Conservation (phyloP, 2,329 filamentous ascomycete species). For the Rhynchosporium secalis region DNA sequence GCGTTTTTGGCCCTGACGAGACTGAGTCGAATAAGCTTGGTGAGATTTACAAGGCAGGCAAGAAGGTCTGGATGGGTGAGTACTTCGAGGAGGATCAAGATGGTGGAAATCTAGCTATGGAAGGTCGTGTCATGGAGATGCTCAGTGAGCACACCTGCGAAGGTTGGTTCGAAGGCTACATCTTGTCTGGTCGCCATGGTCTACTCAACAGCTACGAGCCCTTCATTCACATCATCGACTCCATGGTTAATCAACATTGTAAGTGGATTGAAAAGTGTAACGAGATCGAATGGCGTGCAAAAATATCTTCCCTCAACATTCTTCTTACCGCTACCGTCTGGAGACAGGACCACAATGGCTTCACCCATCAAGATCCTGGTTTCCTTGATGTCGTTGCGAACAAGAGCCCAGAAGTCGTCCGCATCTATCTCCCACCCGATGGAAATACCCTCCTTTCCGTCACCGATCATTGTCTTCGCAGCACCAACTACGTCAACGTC, state of each 20-base stretch:
- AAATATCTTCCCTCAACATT: constrained; percentile 75
- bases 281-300: constrained; percentile 76
- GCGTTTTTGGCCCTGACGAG: constrained; percentile 77
- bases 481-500: constrained; percentile 78
- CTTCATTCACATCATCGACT: constrained; percentile 81
- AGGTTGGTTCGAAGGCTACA: constrained; percentile 78
- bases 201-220: constrained; percentile 80
- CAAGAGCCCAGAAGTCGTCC: constrained; percentile 76
- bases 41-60: constrained; percentile 69
- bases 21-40: constrained; percentile 79
- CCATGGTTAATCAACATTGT: constrained; percentile 84
- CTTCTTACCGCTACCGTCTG: constrained; percentile 76
- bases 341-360: constrained; percentile 82
- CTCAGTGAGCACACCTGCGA: constrained; percentile 80
- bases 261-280: constrained; percentile 82
- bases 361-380: constrained; percentile 78
- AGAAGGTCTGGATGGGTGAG: constrained; percentile 80
- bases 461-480: constrained; percentile 74
- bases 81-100: constrained; percentile 75
- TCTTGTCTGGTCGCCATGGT: constrained; percentile 73
- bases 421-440: constrained; percentile 79
- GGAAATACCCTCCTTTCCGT: constrained; percentile 75
- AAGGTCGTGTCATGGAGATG: constrained; percentile 79
- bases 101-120: constrained; percentile 68
- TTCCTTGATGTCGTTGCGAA: constrained; percentile 80